Conservation (phyloP, 2,329 filamentous ascomycete genomes). For the Ascosphaera apis region DNA sequence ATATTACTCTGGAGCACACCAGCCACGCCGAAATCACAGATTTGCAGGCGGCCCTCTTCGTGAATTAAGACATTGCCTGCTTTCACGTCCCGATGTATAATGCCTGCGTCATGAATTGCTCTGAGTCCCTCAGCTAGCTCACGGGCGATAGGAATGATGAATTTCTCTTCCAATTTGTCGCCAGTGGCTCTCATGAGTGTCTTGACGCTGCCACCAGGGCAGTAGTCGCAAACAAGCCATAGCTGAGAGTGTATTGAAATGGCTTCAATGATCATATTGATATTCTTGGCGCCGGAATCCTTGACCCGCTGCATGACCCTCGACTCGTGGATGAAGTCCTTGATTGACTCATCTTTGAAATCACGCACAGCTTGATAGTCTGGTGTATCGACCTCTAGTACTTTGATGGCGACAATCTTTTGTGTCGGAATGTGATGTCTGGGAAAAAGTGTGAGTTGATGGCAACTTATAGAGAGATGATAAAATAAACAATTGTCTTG, state of each 20-base stretch:
- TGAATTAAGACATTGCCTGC: slow-evolving; percentile 40
- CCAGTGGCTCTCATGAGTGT: slow-evolving; percentile 31
- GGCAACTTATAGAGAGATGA: no score
- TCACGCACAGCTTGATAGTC: slow-evolving; percentile 25
- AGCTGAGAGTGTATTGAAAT: slow-evolving; percentile 40
- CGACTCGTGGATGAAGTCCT: slow-evolving; percentile 37
- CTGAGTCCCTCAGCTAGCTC: slow-evolving; percentile 38
- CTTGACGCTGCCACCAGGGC: slow-evolving; percentile 40
- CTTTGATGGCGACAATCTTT: slow-evolving; percentile 27
- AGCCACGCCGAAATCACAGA: slow-evolving; percentile 44
- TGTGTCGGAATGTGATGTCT: slow-evolving; percentile 15
- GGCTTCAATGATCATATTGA: slow-evolving; percentile 41
- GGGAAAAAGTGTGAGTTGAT: slow-evolving; percentile 2
- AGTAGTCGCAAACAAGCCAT: slow-evolving; percentile 45
- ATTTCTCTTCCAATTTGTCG: slow-evolving; percentile 32
- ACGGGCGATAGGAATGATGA: slow-evolving; percentile 39
- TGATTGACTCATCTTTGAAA: slow-evolving; percentile 25
- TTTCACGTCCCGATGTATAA: slow-evolving; percentile 43
- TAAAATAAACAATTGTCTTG: neutral
- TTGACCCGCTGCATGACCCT: slow-evolving; percentile 38
- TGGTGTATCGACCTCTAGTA: slow-evolving; percentile 26
- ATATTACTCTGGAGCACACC: slow-evolving; percentile 35
- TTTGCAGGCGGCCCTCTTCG: slow-evolving; percentile 37
- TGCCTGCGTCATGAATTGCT: slow-evolving; percentile 40
- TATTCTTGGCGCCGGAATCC: slow-evolving; percentile 37